phyloP scores from a whole-genome alignment of 2,329 filamentous ascomycete genomes.

The Iodosphaeria phyllophila region DNA sequence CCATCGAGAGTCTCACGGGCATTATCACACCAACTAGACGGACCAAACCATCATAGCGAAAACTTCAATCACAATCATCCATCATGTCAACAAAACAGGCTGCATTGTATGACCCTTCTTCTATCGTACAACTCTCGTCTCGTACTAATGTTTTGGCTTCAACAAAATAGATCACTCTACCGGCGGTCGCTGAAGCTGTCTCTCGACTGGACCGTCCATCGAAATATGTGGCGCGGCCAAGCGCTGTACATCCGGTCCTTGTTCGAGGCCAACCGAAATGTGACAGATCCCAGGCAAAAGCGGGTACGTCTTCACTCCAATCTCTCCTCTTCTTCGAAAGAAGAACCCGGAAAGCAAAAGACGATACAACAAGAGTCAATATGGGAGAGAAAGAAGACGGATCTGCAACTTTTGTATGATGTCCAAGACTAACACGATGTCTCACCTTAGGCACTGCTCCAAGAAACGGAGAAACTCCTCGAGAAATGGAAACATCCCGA shows the following conservation, averaged over 20 bases:
- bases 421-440: constrained; percentile 2
- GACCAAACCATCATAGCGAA: too few species aligned
- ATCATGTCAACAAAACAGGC: constrained; percentile 28
- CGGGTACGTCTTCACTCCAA: constrained; percentile 36
- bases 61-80: too few species aligned
- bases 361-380: too few species aligned
- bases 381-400: too few species aligned
- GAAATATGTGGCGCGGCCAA: constrained; percentile 86
- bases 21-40: too few species aligned
- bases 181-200: constrained; percentile 82
- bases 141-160: constrained; percentile 1
- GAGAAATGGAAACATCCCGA: constrained; percentile 97
- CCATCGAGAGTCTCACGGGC: too few species aligned
- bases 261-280: constrained; percentile 81
- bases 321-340: background rate
- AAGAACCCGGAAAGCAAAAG: constrained; percentile 2
- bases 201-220: constrained; percentile 87
- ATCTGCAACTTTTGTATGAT: too few species aligned
- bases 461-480: constrained; percentile 74
- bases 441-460: constrained; percentile 49
- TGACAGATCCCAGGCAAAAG: constrained; percentile 71
- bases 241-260: constrained; percentile 88
- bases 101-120: constrained; percentile 25
- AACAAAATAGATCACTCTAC: constrained; percentile 51
- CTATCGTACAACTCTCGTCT: too few species aligned